Percentiles rank a stretch among this genome's conserved stretches.
Evolutionary conservation across 106 monocot genomes (phyloP).

Genomic region (Cymbidium sinense): DNA sequence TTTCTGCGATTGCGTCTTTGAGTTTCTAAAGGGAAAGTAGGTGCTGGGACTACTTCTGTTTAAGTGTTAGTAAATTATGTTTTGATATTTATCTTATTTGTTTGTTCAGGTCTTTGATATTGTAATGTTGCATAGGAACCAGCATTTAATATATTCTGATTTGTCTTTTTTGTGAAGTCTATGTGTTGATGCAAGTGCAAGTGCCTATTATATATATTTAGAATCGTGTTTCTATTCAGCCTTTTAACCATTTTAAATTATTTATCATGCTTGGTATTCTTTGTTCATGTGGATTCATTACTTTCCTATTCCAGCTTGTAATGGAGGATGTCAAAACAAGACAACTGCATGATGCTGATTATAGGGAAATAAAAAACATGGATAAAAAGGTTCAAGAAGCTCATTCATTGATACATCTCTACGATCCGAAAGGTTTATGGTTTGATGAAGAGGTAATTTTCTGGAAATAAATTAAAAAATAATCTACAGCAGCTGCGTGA

Average conservation of each 20-base stretch:
- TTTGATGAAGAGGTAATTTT: conserved; percentile 69
- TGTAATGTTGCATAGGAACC: background rate
- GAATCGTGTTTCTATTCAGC: background rate
- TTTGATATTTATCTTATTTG: background rate
- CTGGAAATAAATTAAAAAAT: background rate
- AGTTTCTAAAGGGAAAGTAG: background rate
- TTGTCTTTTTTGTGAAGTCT: background rate
- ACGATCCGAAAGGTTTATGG: conserved; percentile 28
- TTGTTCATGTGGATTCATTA: conserved; percentile 3
- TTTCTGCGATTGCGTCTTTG: background rate
- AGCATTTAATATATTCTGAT: background rate
- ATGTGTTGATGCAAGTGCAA: background rate
- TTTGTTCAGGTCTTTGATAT: no score
- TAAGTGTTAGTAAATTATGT: background rate
- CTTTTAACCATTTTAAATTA: background rate
- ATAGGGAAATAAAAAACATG: conserved; percentile 41
- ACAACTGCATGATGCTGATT: conserved; percentile 49
- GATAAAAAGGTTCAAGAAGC: conserved; percentile 50
- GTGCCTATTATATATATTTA: background rate
- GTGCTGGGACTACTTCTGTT: background rate
- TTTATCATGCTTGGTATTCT: conserved; percentile 1
- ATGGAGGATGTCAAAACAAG: conserved; percentile 59
- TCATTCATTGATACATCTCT: conserved; percentile 42
- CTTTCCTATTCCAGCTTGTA: conserved; percentile 51
- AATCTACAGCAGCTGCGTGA: background rate